These are phyloP conservation scores for Coniochaeta sp. DNA, from an alignment of 2,329 filamentous ascomycete species.

Conservation along the genomic window DNA sequence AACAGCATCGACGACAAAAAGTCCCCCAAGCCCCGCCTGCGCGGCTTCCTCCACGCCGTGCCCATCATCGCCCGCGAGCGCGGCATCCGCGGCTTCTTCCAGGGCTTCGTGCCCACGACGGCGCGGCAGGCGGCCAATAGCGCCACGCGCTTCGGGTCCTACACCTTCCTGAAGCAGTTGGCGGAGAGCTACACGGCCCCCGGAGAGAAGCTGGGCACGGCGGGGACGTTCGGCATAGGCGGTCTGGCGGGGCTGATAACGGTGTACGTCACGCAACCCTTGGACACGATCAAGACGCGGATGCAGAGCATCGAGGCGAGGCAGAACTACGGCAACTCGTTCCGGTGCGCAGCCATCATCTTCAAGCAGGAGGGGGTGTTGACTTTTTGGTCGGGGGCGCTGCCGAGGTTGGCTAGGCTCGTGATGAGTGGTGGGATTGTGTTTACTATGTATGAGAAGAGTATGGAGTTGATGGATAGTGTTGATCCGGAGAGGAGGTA, in stretches of 20 bases:
- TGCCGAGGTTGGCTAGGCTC: slow-evolving; percentile 76
- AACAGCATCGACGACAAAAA: slow-evolving; percentile 92
- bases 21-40: slow-evolving; percentile 73
- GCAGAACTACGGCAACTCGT: slow-evolving; percentile 75
- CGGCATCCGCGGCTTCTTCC: slow-evolving; percentile 88
- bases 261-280: slow-evolving; percentile 66
- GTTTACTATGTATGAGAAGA: slow-evolving; percentile 98
- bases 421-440: slow-evolving; percentile 94
- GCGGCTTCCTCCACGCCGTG: slow-evolving; percentile 86
- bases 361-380: slow-evolving; percentile 82
- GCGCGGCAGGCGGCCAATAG: slow-evolving; percentile 92
- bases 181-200: slow-evolving; percentile 89
- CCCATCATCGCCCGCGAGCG: slow-evolving; percentile 82
- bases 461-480: slow-evolving; percentile 76
- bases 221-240: slow-evolving; percentile 86
- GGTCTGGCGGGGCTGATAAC: slow-evolving; percentile 86
- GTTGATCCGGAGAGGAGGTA: slow-evolving; percentile 81
- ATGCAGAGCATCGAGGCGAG: slow-evolving; percentile 95
- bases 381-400: slow-evolving; percentile 89
- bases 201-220: slow-evolving; percentile 84
- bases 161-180: slow-evolving; percentile 83
- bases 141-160: slow-evolving; percentile 83
- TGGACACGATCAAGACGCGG: slow-evolving; percentile 93
- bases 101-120: slow-evolving; percentile 92
- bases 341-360: slow-evolving; percentile 75